Base-by-base conservation (phyloP, 768 basidiomycete species). In the Tulasnella sp. region DNA sequence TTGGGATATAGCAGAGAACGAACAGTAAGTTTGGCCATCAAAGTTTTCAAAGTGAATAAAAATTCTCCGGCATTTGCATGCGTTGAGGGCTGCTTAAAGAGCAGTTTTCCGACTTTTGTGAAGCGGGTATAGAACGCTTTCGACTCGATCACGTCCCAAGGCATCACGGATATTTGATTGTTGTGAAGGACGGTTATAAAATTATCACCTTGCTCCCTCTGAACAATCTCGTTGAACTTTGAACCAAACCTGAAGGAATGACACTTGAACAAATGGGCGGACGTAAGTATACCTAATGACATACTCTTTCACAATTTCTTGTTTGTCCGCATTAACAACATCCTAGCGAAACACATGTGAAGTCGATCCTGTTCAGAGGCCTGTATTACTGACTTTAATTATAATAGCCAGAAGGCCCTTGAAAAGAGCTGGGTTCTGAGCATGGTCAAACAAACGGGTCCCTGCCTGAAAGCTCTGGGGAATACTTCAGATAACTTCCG, bases 381-480 rank as follows among this genome's bases (percentile, higher is more conserved):
- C 77, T n/a, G n/a, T n/a, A n/a, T n/a, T n/a, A n/a, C n/a, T 14
- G 74, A 87, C 90, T 86, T 91, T 92, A 83, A 92, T 91, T 71
- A 92, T 91, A 81, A 92, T 91, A 7, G 87, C 87, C 19, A 92
- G 84, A 0, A 87, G 89, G 0, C 90, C 91, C 81, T 87, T 88
- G 84, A 92, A 92, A 6, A 92, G 84, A 1, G 86, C 86, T 0
- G 90, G 90, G 82, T 91, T 92, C 0, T 88, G 85, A 18, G 86
- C 85, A 14, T 91, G 91, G 81, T 92, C 89, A 4, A 92, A 83
- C 16, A 92, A 87, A 0, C 88, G 31, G 4, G 81, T 44, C 21
- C 74, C 79, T 16, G 77, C 56, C 74, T 81, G 81, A 39, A 82
- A 82, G 77, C 81, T 82, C 80, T 80, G n/a, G n/a, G n/a, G n/a